Percentiles rank a stretch among this genome's conserved stretches.
Conservation (phyloP, 139 green algal species). For the Haematococcus lacustris region DNA sequence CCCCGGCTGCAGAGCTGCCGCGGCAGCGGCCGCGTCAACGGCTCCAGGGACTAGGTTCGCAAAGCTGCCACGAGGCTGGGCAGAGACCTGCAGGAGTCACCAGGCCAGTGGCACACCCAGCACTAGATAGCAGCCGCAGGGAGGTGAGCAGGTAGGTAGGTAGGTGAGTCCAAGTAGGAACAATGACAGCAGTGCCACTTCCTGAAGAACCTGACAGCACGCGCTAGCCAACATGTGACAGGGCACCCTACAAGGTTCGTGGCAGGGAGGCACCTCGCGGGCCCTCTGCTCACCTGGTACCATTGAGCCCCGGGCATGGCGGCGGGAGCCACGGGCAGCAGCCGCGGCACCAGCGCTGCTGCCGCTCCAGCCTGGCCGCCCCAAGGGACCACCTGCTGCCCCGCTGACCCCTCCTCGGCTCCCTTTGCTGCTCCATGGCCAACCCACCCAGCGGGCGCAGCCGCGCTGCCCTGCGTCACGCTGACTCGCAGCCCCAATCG, state of each 20-base stretch:
- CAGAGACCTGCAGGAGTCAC: slow-evolving; percentile 8
- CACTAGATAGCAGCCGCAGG: background rate
- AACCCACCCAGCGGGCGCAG: too few species aligned
- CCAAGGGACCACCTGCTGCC: too few species aligned
- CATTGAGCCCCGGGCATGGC: slow-evolving; percentile 1
- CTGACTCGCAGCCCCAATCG: too few species aligned
- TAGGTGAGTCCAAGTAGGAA: background rate
- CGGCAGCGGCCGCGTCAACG: background rate
- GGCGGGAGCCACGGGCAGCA: background rate
- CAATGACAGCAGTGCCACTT: background rate
- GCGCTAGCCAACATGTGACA: background rate
- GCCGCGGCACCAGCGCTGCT: slow-evolving; percentile 2
- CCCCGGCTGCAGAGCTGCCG: background rate
- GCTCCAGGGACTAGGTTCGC: slow-evolving; percentile 21
- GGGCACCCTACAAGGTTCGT: background rate
- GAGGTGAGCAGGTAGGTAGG: background rate
- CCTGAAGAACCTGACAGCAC: background rate
- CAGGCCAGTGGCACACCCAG: background rate
- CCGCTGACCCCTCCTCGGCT: too few species aligned
- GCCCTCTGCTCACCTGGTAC: background rate
- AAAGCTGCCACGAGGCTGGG: slow-evolving; percentile 25
- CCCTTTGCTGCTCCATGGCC: too few species aligned
- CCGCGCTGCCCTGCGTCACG: too few species aligned
- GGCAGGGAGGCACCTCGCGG: background rate
- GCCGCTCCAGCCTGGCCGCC: background rate